Percentiles rank a stretch among this genome's conserved stretches.
phyloP scores from a whole-genome alignment of 179 eudicot species.

The Monotropa hypopitys region DNA sequence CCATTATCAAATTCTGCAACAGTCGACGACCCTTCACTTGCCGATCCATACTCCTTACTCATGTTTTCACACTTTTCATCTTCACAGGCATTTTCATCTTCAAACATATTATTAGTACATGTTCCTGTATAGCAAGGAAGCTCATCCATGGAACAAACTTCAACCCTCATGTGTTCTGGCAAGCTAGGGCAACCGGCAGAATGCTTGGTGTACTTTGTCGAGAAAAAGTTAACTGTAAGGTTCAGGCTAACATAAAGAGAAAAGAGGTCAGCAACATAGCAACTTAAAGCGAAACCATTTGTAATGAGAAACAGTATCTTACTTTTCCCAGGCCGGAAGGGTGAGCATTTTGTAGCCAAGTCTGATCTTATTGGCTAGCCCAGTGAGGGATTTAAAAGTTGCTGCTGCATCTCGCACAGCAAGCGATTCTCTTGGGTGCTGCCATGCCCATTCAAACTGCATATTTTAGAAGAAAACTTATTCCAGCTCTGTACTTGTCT shows the following conservation, averaged over 20 bases:
- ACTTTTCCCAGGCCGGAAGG: slow-evolving; percentile 72
- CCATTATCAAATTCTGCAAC: not conserved
- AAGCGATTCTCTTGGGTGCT: slow-evolving; percentile 69
- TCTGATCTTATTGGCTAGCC: slow-evolving; percentile 72
- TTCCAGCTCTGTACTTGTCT: not conserved
- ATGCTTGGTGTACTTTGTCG: slow-evolving; percentile 58
- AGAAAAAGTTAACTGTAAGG: slow-evolving; percentile 66
- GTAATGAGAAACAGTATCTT: slow-evolving; percentile 1
- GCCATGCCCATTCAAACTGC: slow-evolving; percentile 99
- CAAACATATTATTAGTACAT: not conserved
- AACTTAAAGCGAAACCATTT: not conserved
- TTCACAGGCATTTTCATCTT: slow-evolving; percentile 12
- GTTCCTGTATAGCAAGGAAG: slow-evolving; percentile 50
- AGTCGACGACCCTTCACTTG: not conserved
- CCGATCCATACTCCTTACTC: not conserved
- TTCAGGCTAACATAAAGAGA: slow-evolving; percentile 40
- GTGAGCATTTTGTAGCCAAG: slow-evolving; percentile 73
- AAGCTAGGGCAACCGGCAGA: slow-evolving; percentile 49
- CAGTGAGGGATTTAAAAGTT: slow-evolving; percentile 52
- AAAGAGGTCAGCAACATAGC: not conserved
- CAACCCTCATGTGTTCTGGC: slow-evolving; percentile 60
- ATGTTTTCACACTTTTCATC: not conserved
- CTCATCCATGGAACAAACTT: slow-evolving; percentile 60
- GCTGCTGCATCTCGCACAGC: slow-evolving; percentile 59
- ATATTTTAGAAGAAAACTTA: slow-evolving; percentile 3